These are phyloP conservation scores for Monosporascus sp. DNA, from an alignment of 2,329 filamentous ascomycete genomes.

Conservation along the genomic window DNA sequence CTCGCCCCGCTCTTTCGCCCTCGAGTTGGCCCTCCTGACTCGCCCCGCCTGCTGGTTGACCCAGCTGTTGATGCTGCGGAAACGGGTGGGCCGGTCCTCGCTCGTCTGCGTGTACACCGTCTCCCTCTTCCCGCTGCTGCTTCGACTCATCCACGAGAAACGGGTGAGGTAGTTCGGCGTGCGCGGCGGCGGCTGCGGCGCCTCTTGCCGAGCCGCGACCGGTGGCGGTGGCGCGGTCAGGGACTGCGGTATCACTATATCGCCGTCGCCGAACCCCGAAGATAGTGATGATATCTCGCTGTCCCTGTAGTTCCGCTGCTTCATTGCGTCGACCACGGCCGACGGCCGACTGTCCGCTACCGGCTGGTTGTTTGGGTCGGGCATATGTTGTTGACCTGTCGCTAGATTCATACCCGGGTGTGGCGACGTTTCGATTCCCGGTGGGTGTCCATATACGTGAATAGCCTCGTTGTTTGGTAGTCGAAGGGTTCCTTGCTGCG, in stretches of 20 bases:
- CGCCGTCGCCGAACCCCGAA: conserved; percentile 59
- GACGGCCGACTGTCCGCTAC: conserved; percentile 32
- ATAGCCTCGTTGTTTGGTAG: conserved; percentile 9
- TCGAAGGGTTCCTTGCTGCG: conserved; percentile 13
- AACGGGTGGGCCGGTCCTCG: conserved; percentile 50
- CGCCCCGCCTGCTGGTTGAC: conserved; percentile 58
- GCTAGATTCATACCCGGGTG: conserved; percentile 22
- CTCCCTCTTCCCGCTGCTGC: conserved; percentile 31
- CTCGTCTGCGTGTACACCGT: conserved; percentile 49
- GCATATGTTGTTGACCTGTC: conserved; percentile 28
- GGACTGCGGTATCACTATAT: conserved; percentile 43
- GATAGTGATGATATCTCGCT: conserved; percentile 57
- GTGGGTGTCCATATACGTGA: conserved; percentile 17
- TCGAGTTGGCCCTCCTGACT: conserved; percentile 42
- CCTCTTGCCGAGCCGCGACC: conserved; percentile 1
- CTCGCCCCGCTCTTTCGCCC: conserved; percentile 24
- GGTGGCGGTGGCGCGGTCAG: conserved; percentile 9
- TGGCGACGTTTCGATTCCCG: conserved; percentile 21
- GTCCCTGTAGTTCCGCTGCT: conserved; percentile 33
- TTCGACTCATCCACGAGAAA: conserved; percentile 32
- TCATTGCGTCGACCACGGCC: conserved; percentile 29
- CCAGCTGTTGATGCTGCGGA: conserved; percentile 57
- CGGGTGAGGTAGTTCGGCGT: conserved; percentile 18
- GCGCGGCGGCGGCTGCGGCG: conserved; percentile 3
- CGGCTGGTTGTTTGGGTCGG: conserved; percentile 33